Evolutionary conservation across 2,329 filamentous ascomycete species (phyloP).

Genomic region (Ceratocystis alfenasii): DNA sequence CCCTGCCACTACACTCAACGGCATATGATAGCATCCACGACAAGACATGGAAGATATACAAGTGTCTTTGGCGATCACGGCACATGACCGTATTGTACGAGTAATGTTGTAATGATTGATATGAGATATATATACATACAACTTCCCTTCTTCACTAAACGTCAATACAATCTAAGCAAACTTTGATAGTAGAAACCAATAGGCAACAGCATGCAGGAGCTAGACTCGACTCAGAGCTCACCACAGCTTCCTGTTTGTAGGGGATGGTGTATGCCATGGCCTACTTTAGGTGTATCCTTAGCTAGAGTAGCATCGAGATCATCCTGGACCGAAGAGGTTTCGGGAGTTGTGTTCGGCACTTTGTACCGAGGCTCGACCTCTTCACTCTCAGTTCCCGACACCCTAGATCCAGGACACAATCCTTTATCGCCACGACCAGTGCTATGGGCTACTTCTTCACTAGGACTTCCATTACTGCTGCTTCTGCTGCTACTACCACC

Average conservation of each 20-base stretch:
- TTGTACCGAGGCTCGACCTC: not conserved
- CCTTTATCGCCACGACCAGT: not conserved
- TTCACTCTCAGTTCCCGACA: not conserved
- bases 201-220: not conserved
- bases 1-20: not conserved
- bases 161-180: not conserved
- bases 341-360: conserved; percentile 2
- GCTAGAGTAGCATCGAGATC: not conserved
- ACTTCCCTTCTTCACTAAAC: not conserved
- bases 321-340: conserved; percentile 1
- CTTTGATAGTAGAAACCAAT: not conserved
- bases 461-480: not conserved
- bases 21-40: not conserved
- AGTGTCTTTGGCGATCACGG: not conserved
- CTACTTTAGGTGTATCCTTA: not conserved
- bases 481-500: not conserved
- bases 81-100: not conserved
- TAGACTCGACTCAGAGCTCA: not conserved
- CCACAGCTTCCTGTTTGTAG: not conserved
- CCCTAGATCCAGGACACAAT: not conserved
- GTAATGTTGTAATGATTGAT: not conserved
- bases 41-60: not conserved
- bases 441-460: not conserved
- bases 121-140: not conserved
- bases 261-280: not conserved